Evolutionary conservation across 2,329 filamentous ascomycete species (phyloP).

Genomic region (Microcyclosporella mali): DNA sequence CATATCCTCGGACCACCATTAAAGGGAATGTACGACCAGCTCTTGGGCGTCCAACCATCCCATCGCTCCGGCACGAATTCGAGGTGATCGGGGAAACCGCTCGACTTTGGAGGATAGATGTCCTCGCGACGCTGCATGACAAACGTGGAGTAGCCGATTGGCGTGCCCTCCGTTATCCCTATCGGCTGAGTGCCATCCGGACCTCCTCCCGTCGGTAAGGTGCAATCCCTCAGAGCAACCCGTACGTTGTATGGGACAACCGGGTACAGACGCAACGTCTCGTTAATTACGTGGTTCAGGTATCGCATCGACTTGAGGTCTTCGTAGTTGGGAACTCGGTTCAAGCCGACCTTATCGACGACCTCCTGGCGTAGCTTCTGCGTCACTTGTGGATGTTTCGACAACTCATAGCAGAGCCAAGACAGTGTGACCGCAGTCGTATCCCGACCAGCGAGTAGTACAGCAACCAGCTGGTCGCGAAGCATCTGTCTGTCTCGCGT

Average conservation of each 20-base stretch:
- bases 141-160: conserved; percentile 43
- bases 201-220: conserved; percentile 45
- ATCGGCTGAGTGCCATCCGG: conserved; percentile 41
- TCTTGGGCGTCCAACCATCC: conserved; percentile 45
- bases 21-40: conserved; percentile 40
- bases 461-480: conserved; percentile 75
- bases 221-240: conserved; percentile 42
- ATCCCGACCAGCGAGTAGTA: conserved; percentile 79
- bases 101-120: conserved; percentile 39
- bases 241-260: conserved; percentile 47
- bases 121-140: conserved; percentile 46
- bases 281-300: conserved; percentile 46
- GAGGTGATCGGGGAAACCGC: conserved; percentile 35
- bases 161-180: conserved; percentile 38
- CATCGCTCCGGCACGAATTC: conserved; percentile 46
- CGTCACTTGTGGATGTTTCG: conserved; percentile 61
- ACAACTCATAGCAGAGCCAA: conserved; percentile 78
- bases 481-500: conserved; percentile 64
- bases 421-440: conserved; percentile 78
- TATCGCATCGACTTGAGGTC: conserved; percentile 87
- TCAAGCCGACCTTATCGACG: conserved; percentile 56
- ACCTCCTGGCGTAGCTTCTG: conserved; percentile 69
- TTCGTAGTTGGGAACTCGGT: conserved; percentile 59
- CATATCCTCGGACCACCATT: conserved; percentile 40
- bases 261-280: conserved; percentile 44